Evolutionary conservation across 129 eudicot species (phyloP), one percentile per base, ranked within the genome.

Genomic region (Calendula officinalis): DNA sequence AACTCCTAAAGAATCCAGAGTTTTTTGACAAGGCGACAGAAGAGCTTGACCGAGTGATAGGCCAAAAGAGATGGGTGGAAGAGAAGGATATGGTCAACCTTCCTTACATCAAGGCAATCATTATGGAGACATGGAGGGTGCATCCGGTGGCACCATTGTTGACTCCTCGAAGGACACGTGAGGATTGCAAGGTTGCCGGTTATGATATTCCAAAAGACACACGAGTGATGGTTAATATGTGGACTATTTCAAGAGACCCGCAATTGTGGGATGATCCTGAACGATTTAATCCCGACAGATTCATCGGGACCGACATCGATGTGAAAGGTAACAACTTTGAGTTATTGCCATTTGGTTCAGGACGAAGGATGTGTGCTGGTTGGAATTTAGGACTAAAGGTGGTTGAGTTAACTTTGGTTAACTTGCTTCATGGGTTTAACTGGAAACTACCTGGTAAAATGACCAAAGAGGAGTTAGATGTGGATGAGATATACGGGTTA

Each of bases 331-430:
- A 64, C 4, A 56, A 67, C 39, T 78, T 59, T 15, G 63, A 66
- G 41, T 30, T 65, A 2, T 9, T 78, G 11, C 80, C 80, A 15
- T 79, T 73, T 48, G 83, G 84, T 8, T 59, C 77, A 1, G 84
- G 84, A 3, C 38, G 84, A 22, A 63, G 84, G 62, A 68, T 43
- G 55, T 79, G 84, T 58, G 80, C 84, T 3, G 80, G 72, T 45
- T 73, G 55, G 22, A 17, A 22, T 27, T 51, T 66, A 53, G 73
- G 79, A 35, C 63, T 73, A 4, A 73, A 73, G 42, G 58, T 73
- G 47, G 56, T 78, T 13, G 70, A 73, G 56, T 52, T 75, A 30
- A 73, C 67, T 46, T 61, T 78, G 56, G 83, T 78, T 30, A 78
- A 78, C 44, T 40, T 78, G 17, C 51, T 78, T 27, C 83, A 78